Evolutionary conservation across 352 stramenopile genomes (phyloP).

Genomic region (Phytophthora rubi): DNA sequence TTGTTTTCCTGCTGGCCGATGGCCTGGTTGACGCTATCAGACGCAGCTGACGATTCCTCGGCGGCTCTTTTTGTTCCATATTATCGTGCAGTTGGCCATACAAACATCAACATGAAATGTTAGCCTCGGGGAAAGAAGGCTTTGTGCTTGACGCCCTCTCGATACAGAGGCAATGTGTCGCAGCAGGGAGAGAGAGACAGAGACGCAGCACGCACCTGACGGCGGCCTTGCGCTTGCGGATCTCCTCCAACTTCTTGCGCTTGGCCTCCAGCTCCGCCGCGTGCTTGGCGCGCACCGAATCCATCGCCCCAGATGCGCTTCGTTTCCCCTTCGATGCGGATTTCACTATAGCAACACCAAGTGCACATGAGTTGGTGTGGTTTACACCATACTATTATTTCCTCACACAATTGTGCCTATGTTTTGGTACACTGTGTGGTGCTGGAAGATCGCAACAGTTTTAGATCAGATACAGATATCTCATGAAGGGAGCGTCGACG

Average conservation of each 20-base stretch:
- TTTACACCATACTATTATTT: constrained; percentile 3
- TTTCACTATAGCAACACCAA: background rate
- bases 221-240: constrained; percentile 83
- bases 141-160: background rate
- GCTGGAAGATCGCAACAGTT: constrained; percentile 16
- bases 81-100: constrained; percentile 7
- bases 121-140: background rate
- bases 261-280: constrained; percentile 88
- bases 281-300: constrained; percentile 83
- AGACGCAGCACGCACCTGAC: constrained; percentile 50
- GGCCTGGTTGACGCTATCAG: constrained; percentile 58
- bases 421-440: background rate
- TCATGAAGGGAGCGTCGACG: constrained; percentile 4
- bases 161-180: background rate
- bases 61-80: constrained; percentile 33
- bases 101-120: constrained; percentile 13
- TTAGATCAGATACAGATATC: background rate
- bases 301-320: constrained; percentile 35
- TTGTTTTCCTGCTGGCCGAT: constrained; percentile 78
- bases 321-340: constrained; percentile 17
- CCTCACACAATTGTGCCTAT: background rate
- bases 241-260: constrained; percentile 91
- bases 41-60: constrained; percentile 49
- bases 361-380: background rate
- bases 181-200: background rate